Evolutionary conservation across 1,284 basidiomycete genomes (phyloP), one percentile per base, ranked within the genome.

Genomic region (Xerocomus alliaceus): DNA sequence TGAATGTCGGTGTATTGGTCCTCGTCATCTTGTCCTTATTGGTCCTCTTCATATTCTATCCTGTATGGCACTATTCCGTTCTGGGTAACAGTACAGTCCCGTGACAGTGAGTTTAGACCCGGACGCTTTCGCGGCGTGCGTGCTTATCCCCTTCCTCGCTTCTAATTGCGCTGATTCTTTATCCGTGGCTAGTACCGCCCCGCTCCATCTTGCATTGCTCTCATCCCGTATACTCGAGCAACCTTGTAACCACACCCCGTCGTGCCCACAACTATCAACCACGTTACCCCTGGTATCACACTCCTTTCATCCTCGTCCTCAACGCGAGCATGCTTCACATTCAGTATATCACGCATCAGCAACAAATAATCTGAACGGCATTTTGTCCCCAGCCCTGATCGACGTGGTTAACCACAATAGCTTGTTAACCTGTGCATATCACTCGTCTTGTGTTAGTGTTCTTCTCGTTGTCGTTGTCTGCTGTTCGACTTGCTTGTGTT

Each of bases 41-140:
- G 39, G 76, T 76, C 54, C 84, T 95, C 10, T 96, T 95, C 73
- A 85, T 90, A 28, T 86, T 87, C 46, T 95, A 93, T 69, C 94
- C 94, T 4, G 86, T 95, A 69, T 72, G 93, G 67, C 77, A 64
- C 51, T 71, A 50, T 45, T 7, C 50, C 22, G 26, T 59, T 4
- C 48, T 54, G 20, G 47, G 34, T 4, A 34, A 71, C 12, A 34
- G 22, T 9, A 34, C 46, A 22, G n/a, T 46, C n/a, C 39, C 34
- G 35, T 72, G 58, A 69, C 26, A 15, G 13, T 12, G 37, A 13
- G 13, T 41, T 15, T 47, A 35, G 22, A 45, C 48, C 17, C 18
- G 42, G 46, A 39, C 29, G 28, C n/a, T 41, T 42, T 44, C 17
- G n/a, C 9, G n/a, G 34, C 20, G 70, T 71, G 24, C 12, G 63